Conservation (phyloP, 352 stramenopile genomes). For the Globisporangium viniferum region DNA sequence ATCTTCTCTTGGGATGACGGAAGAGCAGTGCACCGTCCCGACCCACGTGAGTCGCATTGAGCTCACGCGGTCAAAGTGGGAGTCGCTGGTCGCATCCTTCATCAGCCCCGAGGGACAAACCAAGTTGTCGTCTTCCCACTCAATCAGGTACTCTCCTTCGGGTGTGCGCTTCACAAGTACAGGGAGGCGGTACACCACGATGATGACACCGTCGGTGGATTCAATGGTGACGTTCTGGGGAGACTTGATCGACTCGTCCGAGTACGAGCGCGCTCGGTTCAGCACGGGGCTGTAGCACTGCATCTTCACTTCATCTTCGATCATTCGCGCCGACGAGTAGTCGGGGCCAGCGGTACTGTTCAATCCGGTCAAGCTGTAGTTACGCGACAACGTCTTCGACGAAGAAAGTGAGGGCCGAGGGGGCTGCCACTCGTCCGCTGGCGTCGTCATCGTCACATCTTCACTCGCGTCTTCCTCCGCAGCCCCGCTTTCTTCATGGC, state of each 20-base stretch:
- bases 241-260: conserved; percentile 57
- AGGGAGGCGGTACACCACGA: conserved; percentile 95
- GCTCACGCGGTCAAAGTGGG: conserved; percentile 65
- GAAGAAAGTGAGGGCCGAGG: conserved; percentile 1
- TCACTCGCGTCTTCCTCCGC: conserved; percentile 6
- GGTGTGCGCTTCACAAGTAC: conserved; percentile 85
- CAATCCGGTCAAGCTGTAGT: conserved; percentile 10
- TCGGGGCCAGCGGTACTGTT: conserved; percentile 2
- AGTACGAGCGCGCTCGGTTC: conserved; percentile 44
- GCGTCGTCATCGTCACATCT: conserved; percentile 11
- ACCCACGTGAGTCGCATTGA: conserved; percentile 87
- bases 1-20: conserved; percentile 75
- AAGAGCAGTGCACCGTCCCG: conserved; percentile 76
- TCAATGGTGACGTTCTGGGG: conserved; percentile 88
- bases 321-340: conserved; percentile 12
- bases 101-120: conserved; percentile 79
- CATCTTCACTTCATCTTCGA: conserved; percentile 14
- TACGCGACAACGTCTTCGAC: conserved; percentile 10
- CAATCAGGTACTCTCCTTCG: conserved; percentile 75
- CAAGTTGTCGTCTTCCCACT: conserved; percentile 88
- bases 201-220: conserved; percentile 93
- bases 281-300: conserved; percentile 36
- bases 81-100: conserved; percentile 60
- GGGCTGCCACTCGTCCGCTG: conserved; percentile 10
- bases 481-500: conserved; percentile 14